A percentile compares a stretch with the other conserved stretches of the same genome.
Evolutionary conservation across 2,329 filamentous ascomycete species (phyloP).

Genomic region (Trichoderma sp.): DNA sequence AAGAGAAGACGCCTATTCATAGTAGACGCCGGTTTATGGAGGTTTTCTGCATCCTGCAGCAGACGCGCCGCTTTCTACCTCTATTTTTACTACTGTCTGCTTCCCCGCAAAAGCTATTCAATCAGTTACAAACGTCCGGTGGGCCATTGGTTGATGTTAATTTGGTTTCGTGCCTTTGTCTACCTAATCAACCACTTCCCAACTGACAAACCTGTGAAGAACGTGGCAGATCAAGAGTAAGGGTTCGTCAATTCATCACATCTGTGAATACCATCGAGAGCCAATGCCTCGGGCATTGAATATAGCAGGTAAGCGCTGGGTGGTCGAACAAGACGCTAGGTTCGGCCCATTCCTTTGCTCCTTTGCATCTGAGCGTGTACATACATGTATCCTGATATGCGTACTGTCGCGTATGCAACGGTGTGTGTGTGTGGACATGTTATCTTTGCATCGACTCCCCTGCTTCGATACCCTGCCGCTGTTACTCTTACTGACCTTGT

Average conservation of each 20-base stretch:
- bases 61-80: not conserved
- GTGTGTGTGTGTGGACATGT: not conserved
- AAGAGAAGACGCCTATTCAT: not conserved
- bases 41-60: not conserved
- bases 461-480: not conserved
- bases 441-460: not conserved
- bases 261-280: not conserved
- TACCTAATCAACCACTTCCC: not conserved
- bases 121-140: not conserved
- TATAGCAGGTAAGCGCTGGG: constrained; percentile 3
- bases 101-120: not conserved
- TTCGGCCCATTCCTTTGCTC: not conserved
- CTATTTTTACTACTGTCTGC: not conserved
- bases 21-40: not conserved
- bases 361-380: not conserved
- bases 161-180: no score
- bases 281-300: constrained; percentile 19
- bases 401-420: not conserved
- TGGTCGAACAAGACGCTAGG: not conserved
- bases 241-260: not conserved
- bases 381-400: no score
- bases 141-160: not conserved
- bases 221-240: not conserved
- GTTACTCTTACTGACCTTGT: not conserved
- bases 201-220: not conserved